These are phyloP conservation scores for Suhomyces sp. DNA, from an alignment of 805 yeast genomes.

Conservation along the genomic window DNA sequence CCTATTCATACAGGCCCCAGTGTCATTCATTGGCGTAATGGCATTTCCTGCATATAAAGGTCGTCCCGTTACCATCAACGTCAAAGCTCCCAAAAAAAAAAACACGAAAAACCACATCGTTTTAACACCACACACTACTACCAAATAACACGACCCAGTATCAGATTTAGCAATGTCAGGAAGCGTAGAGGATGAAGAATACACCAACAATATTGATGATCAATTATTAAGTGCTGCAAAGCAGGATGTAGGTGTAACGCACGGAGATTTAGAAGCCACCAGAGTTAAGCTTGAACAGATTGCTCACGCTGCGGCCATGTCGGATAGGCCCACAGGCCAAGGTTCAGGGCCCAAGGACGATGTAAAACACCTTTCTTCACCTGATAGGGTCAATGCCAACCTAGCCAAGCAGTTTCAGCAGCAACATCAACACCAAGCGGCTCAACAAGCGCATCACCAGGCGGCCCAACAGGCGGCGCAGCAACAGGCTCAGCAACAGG, in stretches of 20 bases:
- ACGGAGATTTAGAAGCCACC: constrained; percentile 8
- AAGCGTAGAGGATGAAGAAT: constrained; percentile 21
- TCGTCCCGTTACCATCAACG: constrained; percentile 1
- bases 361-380: neutral
- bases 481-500: neutral
- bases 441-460: neutral
- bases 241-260: constrained; percentile 23
- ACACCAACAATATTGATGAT: constrained; percentile 39
- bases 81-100: neutral
- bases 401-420: constrained; percentile 5
- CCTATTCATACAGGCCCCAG: neutral
- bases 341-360: constrained; percentile 1
- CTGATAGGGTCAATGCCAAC: neutral
- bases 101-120: constrained; percentile 6
- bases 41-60: neutral
- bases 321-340: constrained; percentile 4
- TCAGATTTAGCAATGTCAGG: constrained; percentile 4
- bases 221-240: constrained; percentile 40
- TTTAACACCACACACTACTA: constrained; percentile 21
- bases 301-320: constrained; percentile 26
- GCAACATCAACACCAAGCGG: neutral
- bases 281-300: constrained; percentile 33
- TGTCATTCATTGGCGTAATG: neutral
- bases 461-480: neutral
- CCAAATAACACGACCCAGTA: constrained; percentile 10